Base-by-base conservation (phyloP, 306 rosid species). In the Trichosanthes cucumerina region DNA sequence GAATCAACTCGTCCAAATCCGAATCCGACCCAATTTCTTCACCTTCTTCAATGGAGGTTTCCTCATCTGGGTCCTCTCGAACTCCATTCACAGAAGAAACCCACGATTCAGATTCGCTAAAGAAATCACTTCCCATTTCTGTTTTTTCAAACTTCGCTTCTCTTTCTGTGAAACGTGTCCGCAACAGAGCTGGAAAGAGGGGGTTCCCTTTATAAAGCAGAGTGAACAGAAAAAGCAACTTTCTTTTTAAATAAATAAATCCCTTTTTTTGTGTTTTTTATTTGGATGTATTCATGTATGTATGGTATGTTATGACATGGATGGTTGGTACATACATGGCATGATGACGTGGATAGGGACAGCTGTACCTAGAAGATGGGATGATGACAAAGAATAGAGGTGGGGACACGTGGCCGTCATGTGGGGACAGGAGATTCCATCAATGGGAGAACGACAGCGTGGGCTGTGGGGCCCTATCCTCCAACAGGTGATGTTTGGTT, bases 21-120 rank as follows among this genome's bases (percentile, higher is more conserved):
- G 77, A 59, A 46, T 13, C 68, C 56, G 46, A 33, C 41, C 70
- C 82, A 9, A 60, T 38, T 21, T 36, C 54, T 23, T 78, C 72
- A 7, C 10, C 54, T 2, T 12, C 76, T 6, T 70, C 75, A 23
- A 6, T 64, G 16, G 72, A 36, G 26, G 23, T 41, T 19, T 56
- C 71, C 10, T 69, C 74, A 9, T 80, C 88, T 64, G 81, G 83
- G 81, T 53, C 52, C 44, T 56, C 33, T 14, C 33, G 52, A 34
- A 73, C 7, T 65, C 54, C 53, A 54, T 38, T 70, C 7, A 47
- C 16, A 18, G 83, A 72, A 63, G 86, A 73, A 56, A 77, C 84
- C 87, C 83, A 80, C 2, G 77, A 76, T 43, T 85, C 86, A 1
- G 80, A 70, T 75, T 82, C 85, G 47, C 83, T 64, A 16, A 50